phyloP scores from a whole-genome alignment of 1,284 basidiomycete genomes.

The Pseudozyma flocculosa region DNA sequence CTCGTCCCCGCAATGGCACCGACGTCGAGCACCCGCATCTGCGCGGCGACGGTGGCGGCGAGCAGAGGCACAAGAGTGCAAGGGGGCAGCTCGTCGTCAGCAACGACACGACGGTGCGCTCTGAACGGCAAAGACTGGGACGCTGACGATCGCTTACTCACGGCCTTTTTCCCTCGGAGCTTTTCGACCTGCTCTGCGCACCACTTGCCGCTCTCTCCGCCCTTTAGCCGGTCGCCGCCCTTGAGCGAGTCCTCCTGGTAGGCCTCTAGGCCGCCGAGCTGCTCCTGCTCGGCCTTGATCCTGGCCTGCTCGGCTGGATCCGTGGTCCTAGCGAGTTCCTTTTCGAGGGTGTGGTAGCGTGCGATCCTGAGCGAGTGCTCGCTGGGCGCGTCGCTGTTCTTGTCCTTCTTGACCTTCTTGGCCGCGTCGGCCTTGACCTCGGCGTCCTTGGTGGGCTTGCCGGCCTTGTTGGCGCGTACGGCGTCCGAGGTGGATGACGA shows the following conservation, averaged over 20 bases:
- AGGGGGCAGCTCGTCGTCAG: no score
- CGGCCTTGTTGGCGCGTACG: no score
- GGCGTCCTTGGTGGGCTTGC: slow-evolving; percentile 12
- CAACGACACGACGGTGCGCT: no score
- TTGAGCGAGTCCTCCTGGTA: slow-evolving; percentile 50
- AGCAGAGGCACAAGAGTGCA: no score
- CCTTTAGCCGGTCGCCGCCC: slow-evolving; percentile 16
- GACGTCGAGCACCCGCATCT: slow-evolving; percentile 58
- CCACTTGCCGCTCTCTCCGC: slow-evolving; percentile 49
- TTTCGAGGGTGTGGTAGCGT: slow-evolving; percentile 49
- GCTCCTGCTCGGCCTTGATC: slow-evolving; percentile 34
- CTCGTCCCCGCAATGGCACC: slow-evolving; percentile 59
- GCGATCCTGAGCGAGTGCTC: slow-evolving; percentile 47
- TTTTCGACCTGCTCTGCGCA: slow-evolving; percentile 38
- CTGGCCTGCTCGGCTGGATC: slow-evolving; percentile 22
- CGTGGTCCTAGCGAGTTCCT: slow-evolving; percentile 49
- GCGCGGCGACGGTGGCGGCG: no score
- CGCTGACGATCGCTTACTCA: no score
- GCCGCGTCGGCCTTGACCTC: slow-evolving; percentile 9
- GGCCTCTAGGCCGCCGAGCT: slow-evolving; percentile 44
- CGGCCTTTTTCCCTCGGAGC: slow-evolving; percentile 11
- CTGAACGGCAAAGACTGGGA: no score
- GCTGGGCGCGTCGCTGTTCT: slow-evolving; percentile 8
- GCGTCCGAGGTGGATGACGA: background rate
- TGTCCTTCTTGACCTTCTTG: slow-evolving; percentile 10